These are phyloP conservation scores for Aspergillus quadricinctus DNA, from an alignment of 2,329 filamentous ascomycete species.

Conservation along the genomic window DNA sequence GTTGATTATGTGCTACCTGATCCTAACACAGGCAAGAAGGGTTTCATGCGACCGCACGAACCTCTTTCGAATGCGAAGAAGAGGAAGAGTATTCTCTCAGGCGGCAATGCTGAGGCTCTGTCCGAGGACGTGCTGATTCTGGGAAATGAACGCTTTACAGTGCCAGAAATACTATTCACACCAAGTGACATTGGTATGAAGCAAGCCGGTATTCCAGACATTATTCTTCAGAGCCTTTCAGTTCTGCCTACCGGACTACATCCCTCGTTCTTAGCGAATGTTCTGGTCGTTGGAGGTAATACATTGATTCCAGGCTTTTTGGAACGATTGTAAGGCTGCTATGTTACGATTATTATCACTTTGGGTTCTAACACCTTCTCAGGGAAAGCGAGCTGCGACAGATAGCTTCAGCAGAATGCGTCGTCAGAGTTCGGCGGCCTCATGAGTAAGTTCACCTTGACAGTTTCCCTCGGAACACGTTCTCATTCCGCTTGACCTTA, in stretches of 20 bases:
- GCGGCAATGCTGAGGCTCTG: conserved; percentile 42
- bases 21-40: conserved; percentile 59
- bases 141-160: conserved; percentile 84
- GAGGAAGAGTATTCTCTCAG: conserved; percentile 46
- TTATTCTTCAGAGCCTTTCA: conserved; percentile 74
- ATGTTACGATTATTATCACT: not conserved
- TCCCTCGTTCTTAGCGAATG: conserved; percentile 78
- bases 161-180: conserved; percentile 85
- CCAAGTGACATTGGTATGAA: conserved; percentile 80
- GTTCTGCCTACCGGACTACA: conserved; percentile 76
- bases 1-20: conserved; percentile 93
- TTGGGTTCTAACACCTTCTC: conserved; percentile 15
- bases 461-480: not conserved
- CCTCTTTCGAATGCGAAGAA: conserved; percentile 55
- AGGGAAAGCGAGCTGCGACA: conserved; percentile 65
- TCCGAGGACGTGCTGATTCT: conserved; percentile 80
- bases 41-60: conserved; percentile 74
- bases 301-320: conserved; percentile 75
- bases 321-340: conserved; percentile 58
- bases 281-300: conserved; percentile 85
- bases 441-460: conserved; percentile 47
- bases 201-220: conserved; percentile 75
- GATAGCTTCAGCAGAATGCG: conserved; percentile 69
- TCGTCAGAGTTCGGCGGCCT: conserved; percentile 67
- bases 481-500: conserved; percentile 17